phyloP scores from a whole-genome alignment of 73 alveolate species.

The Urostyla sp. region DNA sequence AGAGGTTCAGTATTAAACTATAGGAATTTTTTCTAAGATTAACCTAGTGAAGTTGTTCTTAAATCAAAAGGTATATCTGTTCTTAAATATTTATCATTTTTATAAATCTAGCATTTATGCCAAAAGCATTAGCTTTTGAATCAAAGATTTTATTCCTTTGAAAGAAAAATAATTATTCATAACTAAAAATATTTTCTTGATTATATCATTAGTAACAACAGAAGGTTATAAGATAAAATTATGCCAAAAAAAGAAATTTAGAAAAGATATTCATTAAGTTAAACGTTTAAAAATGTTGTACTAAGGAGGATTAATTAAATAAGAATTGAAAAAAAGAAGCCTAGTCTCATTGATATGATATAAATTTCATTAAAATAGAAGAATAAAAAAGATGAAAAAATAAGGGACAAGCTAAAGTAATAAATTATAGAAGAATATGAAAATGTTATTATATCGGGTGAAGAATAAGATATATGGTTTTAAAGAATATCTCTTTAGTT shows the following conservation, averaged over 20 bases:
- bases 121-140: not conserved
- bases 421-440: not conserved
- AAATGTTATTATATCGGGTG: not conserved
- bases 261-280: not conserved
- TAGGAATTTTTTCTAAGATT: not conserved
- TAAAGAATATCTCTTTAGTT: no score
- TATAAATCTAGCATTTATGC: not conserved
- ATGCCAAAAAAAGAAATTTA: not conserved
- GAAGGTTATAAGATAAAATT: not conserved
- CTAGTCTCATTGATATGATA: conserved; percentile 27
- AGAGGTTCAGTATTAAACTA: conserved; percentile 32
- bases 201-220: not conserved
- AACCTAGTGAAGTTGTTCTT: not conserved
- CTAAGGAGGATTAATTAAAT: not conserved
- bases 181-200: conserved; percentile 23
- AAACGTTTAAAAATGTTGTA: conserved; percentile 7
- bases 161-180: not conserved
- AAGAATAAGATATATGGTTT: no score
- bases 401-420: not conserved
- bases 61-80: not conserved
- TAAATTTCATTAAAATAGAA: not conserved
- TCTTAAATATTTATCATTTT: not conserved
- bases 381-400: conserved; percentile 9
- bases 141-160: not conserved
- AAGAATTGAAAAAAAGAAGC: conserved; percentile 19